Conservation (phyloP, 768 basidiomycete species). For the Piloderma croceum region DNA sequence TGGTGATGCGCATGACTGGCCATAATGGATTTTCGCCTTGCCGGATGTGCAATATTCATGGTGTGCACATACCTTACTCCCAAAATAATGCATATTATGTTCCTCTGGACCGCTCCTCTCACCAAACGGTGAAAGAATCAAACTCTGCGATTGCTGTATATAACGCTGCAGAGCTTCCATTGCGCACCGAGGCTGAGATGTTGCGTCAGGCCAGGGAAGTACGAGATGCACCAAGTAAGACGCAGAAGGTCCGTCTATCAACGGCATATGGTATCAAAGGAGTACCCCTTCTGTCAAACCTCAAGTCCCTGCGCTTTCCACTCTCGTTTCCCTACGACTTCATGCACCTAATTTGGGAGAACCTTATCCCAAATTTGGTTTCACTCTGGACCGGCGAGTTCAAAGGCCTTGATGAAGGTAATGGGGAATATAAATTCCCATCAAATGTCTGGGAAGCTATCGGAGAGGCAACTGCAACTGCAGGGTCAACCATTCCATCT, state of each 20-base stretch:
- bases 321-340: constrained; percentile 10
- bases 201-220: constrained; percentile 15
- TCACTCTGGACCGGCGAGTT: constrained; percentile 9
- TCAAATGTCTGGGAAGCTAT: constrained; percentile 37
- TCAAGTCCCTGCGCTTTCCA: constrained; percentile 7
- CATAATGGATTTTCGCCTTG: constrained; percentile 33
- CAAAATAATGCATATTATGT: constrained; percentile 16
- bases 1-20: constrained; percentile 33
- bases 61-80: constrained; percentile 12
- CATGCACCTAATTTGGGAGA: constrained; percentile 12
- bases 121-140: constrained; percentile 1
- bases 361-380: constrained; percentile 7
- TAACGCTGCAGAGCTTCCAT: constrained; percentile 17
- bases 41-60: constrained; percentile 26
- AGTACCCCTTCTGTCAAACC: constrained; percentile 5
- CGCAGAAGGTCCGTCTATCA: constrained; percentile 11
- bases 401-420: constrained; percentile 7
- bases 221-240: constrained; percentile 10
- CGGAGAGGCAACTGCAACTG: constrained; percentile 24
- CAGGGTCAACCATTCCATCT: constrained; percentile 17
- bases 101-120: constrained; percentile 11
- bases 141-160: constrained; percentile 4
- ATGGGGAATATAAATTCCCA: constrained; percentile 22
- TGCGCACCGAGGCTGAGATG: constrained; percentile 8
- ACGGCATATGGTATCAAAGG: constrained; percentile 7